Conservation (phyloP, 2,329 filamentous ascomycete genomes). For the Cladosporium sp. region DNA sequence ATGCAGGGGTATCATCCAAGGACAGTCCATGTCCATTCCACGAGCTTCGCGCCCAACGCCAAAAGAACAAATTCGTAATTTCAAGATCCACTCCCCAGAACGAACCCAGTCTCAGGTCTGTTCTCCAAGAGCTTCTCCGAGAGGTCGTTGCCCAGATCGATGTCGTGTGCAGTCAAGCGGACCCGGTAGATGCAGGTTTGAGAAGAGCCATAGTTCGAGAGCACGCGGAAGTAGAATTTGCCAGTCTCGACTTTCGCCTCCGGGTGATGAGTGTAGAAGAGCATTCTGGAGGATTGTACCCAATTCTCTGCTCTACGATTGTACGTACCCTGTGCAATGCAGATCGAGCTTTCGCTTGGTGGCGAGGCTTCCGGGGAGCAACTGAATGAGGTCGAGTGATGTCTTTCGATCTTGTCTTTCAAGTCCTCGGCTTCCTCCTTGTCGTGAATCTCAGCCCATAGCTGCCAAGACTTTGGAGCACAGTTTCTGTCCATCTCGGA, state of each 20-base stretch:
- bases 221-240: slow-evolving; percentile 44
- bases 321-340: slow-evolving; percentile 46
- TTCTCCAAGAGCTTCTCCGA: neutral
- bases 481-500: slow-evolving; percentile 43
- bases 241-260: neutral
- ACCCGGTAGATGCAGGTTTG: slow-evolving; percentile 52
- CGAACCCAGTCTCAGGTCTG: neutral
- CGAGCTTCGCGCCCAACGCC: neutral
- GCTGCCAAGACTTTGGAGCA: slow-evolving; percentile 48
- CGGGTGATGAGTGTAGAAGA: slow-evolving; percentile 29
- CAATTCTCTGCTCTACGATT: slow-evolving; percentile 45
- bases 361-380: slow-evolving; percentile 22
- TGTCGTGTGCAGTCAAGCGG: slow-evolving; percentile 43
- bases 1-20: slow-evolving; percentile 13
- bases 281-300: slow-evolving; percentile 45
- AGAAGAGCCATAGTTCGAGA: slow-evolving; percentile 47
- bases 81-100: neutral
- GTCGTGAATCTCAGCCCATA: slow-evolving; percentile 46
- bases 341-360: slow-evolving; percentile 38
- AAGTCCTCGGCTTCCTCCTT: slow-evolving; percentile 25
- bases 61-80: neutral
- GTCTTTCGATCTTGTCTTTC: slow-evolving; percentile 24
- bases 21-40: slow-evolving; percentile 1
- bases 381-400: slow-evolving; percentile 17
- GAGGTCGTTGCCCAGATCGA: neutral